Conservation (phyloP, 306 rosid species). For the Vigna hirtella region DNA sequence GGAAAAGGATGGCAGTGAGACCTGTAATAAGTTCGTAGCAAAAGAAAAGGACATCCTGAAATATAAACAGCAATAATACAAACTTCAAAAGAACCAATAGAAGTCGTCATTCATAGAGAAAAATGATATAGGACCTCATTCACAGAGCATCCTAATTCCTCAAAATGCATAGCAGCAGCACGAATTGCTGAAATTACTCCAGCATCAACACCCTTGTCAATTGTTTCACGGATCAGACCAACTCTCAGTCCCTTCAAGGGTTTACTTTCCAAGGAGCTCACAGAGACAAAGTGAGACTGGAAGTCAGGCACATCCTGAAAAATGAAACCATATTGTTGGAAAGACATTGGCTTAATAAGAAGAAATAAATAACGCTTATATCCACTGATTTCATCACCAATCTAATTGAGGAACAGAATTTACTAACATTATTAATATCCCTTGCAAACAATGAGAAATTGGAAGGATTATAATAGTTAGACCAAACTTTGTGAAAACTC, state of each 20-base stretch:
- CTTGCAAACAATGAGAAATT: conserved; percentile 15
- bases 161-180: conserved; percentile 86
- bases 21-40: conserved; percentile 57
- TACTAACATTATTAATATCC: conserved; percentile 9
- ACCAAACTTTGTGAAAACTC: conserved; percentile 32
- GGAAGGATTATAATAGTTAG: conserved; percentile 20
- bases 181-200: conserved; percentile 76
- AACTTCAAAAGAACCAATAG: conserved; percentile 28
- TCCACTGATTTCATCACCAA: conserved; percentile 22
- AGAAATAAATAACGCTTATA: conserved; percentile 2
- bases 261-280: conserved; percentile 66
- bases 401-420: conserved; percentile 12
- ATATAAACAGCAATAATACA: conserved; percentile 16
- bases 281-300: conserved; percentile 56
- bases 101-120: conserved; percentile 28
- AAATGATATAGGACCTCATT: conserved; percentile 65
- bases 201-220: conserved; percentile 82
- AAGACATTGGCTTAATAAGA: conserved; percentile 32
- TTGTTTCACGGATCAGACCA: conserved; percentile 90
- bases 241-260: conserved; percentile 90
- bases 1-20: conserved; percentile 91
- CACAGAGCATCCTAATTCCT: conserved; percentile 86
- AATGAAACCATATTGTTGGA: conserved; percentile 29
- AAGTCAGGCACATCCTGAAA: conserved; percentile 82
- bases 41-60: conserved; percentile 21